These are phyloP conservation scores for Rhytidhysteron rufulum DNA, from an alignment of 2,329 filamentous ascomycete species.

Conservation along the genomic window DNA sequence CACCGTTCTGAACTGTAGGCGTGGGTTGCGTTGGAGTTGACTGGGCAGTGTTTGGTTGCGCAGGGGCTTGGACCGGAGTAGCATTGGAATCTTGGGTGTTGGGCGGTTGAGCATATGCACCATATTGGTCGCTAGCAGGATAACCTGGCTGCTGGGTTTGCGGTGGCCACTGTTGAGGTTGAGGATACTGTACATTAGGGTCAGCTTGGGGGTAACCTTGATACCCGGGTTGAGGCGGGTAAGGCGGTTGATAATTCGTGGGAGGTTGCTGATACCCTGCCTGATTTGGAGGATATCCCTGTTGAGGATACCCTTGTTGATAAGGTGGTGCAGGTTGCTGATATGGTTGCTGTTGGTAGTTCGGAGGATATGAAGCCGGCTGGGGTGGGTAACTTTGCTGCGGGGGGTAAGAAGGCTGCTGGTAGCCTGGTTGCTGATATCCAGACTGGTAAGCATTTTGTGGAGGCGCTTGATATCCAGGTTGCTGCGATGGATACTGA, in stretches of 20 bases:
- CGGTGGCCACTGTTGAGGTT: constrained; percentile 18
- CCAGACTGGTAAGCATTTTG: constrained; percentile 17
- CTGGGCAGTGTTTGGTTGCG: constrained; percentile 15
- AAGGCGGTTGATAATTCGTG: constrained; percentile 15
- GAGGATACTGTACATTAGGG: constrained; percentile 18
- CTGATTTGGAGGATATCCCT: constrained; percentile 19
- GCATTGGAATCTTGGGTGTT: constrained; percentile 19
- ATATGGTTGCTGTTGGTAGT: constrained; percentile 16
- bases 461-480: constrained; percentile 19
- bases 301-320: constrained; percentile 18
- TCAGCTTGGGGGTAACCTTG: constrained; percentile 19
- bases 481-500: constrained; percentile 20
- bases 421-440: constrained; percentile 13
- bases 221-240: constrained; percentile 19
- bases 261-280: constrained; percentile 16
- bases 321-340: constrained; percentile 15
- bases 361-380: too few species aligned
- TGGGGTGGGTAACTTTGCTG: constrained; percentile 15
- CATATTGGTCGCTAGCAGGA: constrained; percentile 14
- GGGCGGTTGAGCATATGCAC: constrained; percentile 9
- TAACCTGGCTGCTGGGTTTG: constrained; percentile 13
- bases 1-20: constrained; percentile 7
- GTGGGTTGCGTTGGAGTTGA: constrained; percentile 8
- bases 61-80: constrained; percentile 24
- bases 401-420: constrained; percentile 17